These are phyloP conservation scores for Candida coquimbonensis DNA, from an alignment of 805 yeast species.

Conservation along the genomic window DNA sequence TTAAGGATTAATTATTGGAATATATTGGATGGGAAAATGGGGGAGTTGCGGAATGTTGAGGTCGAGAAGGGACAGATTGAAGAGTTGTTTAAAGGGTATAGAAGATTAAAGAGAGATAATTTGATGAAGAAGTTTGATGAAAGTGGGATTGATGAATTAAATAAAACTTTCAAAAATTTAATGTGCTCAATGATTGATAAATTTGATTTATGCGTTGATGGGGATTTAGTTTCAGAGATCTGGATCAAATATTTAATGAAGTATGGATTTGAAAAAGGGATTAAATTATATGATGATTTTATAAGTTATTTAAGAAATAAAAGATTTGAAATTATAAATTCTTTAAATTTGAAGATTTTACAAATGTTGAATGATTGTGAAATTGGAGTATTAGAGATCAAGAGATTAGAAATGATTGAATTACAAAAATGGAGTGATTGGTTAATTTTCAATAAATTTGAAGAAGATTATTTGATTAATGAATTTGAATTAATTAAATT, in stretches of 20 bases:
- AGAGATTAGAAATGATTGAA: constrained; percentile 6
- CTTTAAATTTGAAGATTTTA: constrained; percentile 4
- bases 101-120: constrained; percentile 42
- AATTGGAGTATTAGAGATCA: constrained; percentile 6
- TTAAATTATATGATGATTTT: constrained; percentile 25
- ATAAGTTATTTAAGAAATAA: constrained; percentile 5
- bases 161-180: too few relatives aligned
- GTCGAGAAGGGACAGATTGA: constrained; percentile 16
- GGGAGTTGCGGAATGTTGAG: background rate
- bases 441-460: constrained; percentile 7
- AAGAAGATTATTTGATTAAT: background rate
- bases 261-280: constrained; percentile 20
- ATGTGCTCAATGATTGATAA: constrained; percentile 9
- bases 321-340: background rate
- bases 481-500: background rate
- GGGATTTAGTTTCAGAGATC: background rate
- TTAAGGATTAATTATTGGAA: constrained; percentile 69
- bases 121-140: constrained; percentile 27
- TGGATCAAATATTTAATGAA: constrained; percentile 9
- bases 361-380: constrained; percentile 4
- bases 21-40: constrained; percentile 14
- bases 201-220: constrained; percentile 10
- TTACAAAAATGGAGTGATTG: constrained; percentile 13
- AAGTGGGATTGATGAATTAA: constrained; percentile 34
- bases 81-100: constrained; percentile 37